Evolutionary conservation across 2,329 filamentous ascomycete genomes (phyloP).

Genomic region (Madurella mycetomatis): DNA sequence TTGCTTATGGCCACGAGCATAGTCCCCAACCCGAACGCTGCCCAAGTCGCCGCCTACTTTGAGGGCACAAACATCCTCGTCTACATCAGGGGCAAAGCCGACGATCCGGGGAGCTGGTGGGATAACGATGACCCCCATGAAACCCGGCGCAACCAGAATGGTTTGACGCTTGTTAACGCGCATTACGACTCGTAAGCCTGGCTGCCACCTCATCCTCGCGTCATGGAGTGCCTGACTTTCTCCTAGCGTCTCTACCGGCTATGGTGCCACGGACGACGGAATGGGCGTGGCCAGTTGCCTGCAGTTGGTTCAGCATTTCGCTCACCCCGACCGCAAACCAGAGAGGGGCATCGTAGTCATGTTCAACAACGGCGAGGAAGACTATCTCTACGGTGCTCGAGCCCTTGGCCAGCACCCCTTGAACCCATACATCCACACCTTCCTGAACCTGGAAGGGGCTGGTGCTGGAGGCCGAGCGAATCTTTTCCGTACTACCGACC

Average conservation of each 20-base stretch:
- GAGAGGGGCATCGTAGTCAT: constrained; percentile 76
- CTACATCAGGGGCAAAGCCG: constrained; percentile 79
- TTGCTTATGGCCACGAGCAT: constrained; percentile 41
- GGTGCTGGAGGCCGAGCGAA: constrained; percentile 85
- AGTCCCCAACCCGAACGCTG: constrained; percentile 7
- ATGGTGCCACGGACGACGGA: constrained; percentile 90
- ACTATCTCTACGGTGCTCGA: constrained; percentile 80
- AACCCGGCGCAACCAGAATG: constrained; percentile 51
- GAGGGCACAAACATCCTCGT: constrained; percentile 90
- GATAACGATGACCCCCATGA: constrained; percentile 34
- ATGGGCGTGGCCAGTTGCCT: constrained; percentile 82
- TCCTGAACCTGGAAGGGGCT: constrained; percentile 91
- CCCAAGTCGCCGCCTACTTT: constrained; percentile 63
- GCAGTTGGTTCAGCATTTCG: constrained; percentile 84
- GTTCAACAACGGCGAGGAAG: constrained; percentile 95
- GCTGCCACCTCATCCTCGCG: neutral
- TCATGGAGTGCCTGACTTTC: constrained; percentile 10
- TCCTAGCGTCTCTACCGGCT: constrained; percentile 71
- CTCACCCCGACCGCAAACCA: constrained; percentile 64
- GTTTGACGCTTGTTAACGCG: constrained; percentile 86
- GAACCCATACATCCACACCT: constrained; percentile 75
- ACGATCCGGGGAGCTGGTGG: constrained; percentile 73
- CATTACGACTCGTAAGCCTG: constrained; percentile 70
- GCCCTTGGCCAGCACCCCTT: constrained; percentile 82
- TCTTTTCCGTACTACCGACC: constrained; percentile 83